Base-by-base conservation (phyloP, 805 yeast species). In the Candida suzukii region DNA sequence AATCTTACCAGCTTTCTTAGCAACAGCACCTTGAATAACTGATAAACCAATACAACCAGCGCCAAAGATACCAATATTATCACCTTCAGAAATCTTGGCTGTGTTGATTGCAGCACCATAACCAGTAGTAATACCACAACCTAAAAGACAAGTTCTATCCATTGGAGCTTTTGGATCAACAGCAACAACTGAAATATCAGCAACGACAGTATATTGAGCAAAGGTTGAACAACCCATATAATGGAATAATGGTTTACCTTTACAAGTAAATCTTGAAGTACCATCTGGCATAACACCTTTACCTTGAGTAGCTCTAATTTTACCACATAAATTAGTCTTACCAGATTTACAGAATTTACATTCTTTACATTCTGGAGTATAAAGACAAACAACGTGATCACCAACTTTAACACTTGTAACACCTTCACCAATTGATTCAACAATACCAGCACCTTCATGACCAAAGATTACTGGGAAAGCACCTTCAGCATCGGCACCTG, bases 221-320 rank as follows among this genome's bases (percentile, higher is more conserved):
- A 93, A 93, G 24, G 97, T 85, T 28, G 98, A 91, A 65, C 96
- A 86, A 38, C 99, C 99, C 99, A 93, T 93, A 65, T 87, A 93
- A 66, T 93, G 98, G 55, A 80, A 72, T 41, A 93, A 66, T 35
- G 80, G 76, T 68, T 93, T 75, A 51, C 99, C 99, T 57, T 81
- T 80, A 61, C 84, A 79, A 49, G 74, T 78, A 72, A 93, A 91
- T 65, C 99, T 80, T 35, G 85, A 65, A 39, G 99, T 91, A 18
- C 98, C 99, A 61, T 93, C 99, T 47, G 99, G 99, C 96, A 93
- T 85, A 44, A 91, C 83, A 63, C 99, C 99, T 59, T 86, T 83
- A 62, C 99, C 98, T 65, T 93, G 99, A 43, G 99, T 95, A 41
- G 87, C 95, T 68, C 99, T 82, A 53, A 93, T 91, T 55, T 95